A percentile compares a stretch with the other conserved stretches of the same genome.
Evolutionary conservation across 148 eudicot species (phyloP).

Genomic region (Camellia japonica): DNA sequence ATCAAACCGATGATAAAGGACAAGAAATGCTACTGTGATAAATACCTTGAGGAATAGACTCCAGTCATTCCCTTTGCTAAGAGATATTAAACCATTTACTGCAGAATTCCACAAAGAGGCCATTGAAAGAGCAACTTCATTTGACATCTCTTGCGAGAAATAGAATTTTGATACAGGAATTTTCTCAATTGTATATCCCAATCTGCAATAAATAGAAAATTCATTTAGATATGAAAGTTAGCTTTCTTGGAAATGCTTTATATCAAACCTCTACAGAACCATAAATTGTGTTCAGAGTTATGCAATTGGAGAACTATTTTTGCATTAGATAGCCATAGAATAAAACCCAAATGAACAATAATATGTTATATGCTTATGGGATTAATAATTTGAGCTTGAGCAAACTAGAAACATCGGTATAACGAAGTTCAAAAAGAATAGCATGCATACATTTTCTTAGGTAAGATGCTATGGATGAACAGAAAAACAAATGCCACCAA

Average conservation of each 20-base stretch:
- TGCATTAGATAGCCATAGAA: background rate
- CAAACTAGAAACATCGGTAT: background rate
- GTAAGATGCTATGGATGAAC: constrained; percentile 61
- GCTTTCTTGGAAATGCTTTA: constrained; percentile 1
- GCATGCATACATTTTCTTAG: constrained; percentile 54
- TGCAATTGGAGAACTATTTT: too few species aligned
- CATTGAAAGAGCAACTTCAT: constrained; percentile 43
- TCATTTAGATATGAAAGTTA: background rate
- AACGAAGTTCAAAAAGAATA: constrained; percentile 6
- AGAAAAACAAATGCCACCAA: constrained; percentile 53
- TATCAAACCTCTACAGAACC: background rate
- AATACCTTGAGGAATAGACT: constrained; percentile 62
- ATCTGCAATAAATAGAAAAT: constrained; percentile 39
- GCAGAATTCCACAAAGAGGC: constrained; percentile 61
- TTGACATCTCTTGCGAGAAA: constrained; percentile 60
- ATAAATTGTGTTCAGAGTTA: background rate
- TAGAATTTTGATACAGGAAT: constrained; percentile 61
- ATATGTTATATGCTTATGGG: background rate
- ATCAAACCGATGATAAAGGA: too few species aligned
- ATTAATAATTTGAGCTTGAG: background rate
- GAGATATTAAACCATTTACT: constrained; percentile 50
- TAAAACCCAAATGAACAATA: background rate
- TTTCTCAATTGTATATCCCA: constrained; percentile 73
- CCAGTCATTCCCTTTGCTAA: constrained; percentile 71
- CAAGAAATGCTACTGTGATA: background rate